Evolutionary conservation across 139 green algal genomes (phyloP).

Genomic region (Tetraselmis chui): DNA sequence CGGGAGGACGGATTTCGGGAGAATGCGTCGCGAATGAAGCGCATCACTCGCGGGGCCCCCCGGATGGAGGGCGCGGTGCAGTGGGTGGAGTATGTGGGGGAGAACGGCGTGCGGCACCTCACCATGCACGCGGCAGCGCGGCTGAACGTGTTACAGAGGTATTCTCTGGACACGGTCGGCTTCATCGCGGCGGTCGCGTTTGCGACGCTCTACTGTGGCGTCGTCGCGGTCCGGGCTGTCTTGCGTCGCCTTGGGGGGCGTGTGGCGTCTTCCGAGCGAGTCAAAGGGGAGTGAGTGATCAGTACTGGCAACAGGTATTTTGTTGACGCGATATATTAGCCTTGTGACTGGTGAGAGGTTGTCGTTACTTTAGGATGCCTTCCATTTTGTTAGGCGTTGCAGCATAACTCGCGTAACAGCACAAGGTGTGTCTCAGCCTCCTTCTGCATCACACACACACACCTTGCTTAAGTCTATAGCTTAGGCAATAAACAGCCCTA

Average conservation of each 20-base stretch:
- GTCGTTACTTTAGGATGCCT: too few relatives aligned
- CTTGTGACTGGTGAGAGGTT: too few relatives aligned
- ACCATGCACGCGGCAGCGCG: not conserved
- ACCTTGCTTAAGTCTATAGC: too few relatives aligned
- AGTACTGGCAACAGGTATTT: too few relatives aligned
- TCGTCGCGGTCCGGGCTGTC: not conserved
- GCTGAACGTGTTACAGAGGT: not conserved
- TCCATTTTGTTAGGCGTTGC: too few relatives aligned
- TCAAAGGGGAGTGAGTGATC: too few relatives aligned
- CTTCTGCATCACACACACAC: too few relatives aligned
- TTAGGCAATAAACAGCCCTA: too few relatives aligned
- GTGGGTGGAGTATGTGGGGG: not conserved
- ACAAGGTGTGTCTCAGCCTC: too few relatives aligned
- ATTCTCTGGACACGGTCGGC: not conserved
- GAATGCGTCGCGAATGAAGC: not conserved
- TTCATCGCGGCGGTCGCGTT: not conserved
- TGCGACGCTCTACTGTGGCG: not conserved
- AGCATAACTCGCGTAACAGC: too few relatives aligned
- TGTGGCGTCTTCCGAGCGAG: too few relatives aligned
- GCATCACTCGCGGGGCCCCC: not conserved
- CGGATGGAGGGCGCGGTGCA: not conserved
- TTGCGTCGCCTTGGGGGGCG: not conserved
- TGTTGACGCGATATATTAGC: too few relatives aligned
- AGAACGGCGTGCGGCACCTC: not conserved
- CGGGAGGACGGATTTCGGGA: not conserved